These are phyloP conservation scores for Przewalskia tangutica DNA, from an alignment of 257 asterid species.

Conservation along the genomic window DNA sequence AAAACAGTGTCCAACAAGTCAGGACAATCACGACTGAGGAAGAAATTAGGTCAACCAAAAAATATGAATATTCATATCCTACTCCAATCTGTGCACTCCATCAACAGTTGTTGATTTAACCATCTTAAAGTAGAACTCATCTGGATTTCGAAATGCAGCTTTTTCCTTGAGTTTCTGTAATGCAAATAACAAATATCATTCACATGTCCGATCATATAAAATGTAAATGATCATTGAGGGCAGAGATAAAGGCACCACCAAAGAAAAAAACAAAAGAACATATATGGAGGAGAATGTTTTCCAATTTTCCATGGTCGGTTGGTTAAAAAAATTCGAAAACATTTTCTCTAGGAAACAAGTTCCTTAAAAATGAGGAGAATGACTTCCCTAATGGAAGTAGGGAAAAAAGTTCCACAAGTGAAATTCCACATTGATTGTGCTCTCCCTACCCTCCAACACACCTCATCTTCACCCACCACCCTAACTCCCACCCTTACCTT, in stretches of 20 bases:
- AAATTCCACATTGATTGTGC: too few species aligned
- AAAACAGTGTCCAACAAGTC: slow-evolving; percentile 9
- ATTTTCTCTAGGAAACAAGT: too few species aligned
- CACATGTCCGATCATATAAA: background rate
- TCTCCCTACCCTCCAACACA: too few species aligned
- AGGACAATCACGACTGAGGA: background rate
- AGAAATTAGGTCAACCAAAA: background rate
- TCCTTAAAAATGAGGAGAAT: too few species aligned
- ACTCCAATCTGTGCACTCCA: slow-evolving; percentile 74
- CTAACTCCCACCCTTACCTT: too few species aligned
- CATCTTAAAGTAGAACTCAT: slow-evolving; percentile 88
- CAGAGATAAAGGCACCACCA: background rate
- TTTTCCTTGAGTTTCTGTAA: slow-evolving; percentile 82
- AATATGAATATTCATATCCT: slow-evolving; percentile 15
- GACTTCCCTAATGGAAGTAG: too few species aligned
- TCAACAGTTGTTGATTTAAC: slow-evolving; percentile 38
- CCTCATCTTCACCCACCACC: too few species aligned
- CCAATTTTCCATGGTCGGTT: too few species aligned
- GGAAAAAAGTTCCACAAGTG: too few species aligned
- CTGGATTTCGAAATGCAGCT: slow-evolving; percentile 82
- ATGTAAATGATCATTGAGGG: background rate
- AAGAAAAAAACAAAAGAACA: background rate
- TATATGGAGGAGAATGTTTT: too few species aligned
- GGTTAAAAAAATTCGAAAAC: too few species aligned
- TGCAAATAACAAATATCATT: background rate